Conservation (phyloP, 1,284 basidiomycete genomes). For the Boletus smithii region DNA sequence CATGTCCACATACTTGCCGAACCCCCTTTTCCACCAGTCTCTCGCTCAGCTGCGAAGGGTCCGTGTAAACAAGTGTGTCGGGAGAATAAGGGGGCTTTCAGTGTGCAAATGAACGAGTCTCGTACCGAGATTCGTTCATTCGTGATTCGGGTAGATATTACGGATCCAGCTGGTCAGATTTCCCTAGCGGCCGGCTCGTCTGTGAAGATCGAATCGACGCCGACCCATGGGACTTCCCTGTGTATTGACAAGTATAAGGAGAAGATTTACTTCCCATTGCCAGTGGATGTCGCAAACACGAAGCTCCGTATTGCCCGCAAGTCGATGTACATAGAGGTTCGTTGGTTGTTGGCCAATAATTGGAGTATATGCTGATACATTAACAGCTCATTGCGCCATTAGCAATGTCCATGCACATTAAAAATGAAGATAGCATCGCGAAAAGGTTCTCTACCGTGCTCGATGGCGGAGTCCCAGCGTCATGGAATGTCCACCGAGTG, state of each 20-base stretch:
- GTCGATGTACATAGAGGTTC: slow-evolving; percentile 52
- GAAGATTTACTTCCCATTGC: slow-evolving; percentile 27
- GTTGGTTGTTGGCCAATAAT: slow-evolving; percentile 1
- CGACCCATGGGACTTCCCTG: slow-evolving; percentile 7
- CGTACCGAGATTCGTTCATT: slow-evolving; percentile 20
- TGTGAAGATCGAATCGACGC: slow-evolving; percentile 18
- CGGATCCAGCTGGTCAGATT: slow-evolving; percentile 19
- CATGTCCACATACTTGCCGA: slow-evolving; percentile 35
- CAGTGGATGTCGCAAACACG: slow-evolving; percentile 33
- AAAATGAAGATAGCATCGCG: slow-evolving; percentile 17
- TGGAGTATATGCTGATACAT: neutral
- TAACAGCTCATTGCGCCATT: slow-evolving; percentile 32
- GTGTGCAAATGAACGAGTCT: slow-evolving; percentile 16
- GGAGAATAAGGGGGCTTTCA: slow-evolving; percentile 4
- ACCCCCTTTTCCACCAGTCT: slow-evolving; percentile 5
- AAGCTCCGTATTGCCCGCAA: slow-evolving; percentile 49
- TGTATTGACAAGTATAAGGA: slow-evolving; percentile 19
- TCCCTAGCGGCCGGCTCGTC: slow-evolving; percentile 19
- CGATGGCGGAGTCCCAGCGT: slow-evolving; percentile 17
- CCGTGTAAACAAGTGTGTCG: neutral
- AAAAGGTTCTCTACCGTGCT: slow-evolving; percentile 36
- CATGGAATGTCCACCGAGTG: slow-evolving; percentile 43
- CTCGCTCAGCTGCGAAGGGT: neutral
- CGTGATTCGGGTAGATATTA: slow-evolving; percentile 19
- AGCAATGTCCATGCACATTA: slow-evolving; percentile 16